Percentiles rank a stretch among this genome's conserved stretches.
Conservation (phyloP, 163 green algal species). For the Scenedesmus sp. region DNA sequence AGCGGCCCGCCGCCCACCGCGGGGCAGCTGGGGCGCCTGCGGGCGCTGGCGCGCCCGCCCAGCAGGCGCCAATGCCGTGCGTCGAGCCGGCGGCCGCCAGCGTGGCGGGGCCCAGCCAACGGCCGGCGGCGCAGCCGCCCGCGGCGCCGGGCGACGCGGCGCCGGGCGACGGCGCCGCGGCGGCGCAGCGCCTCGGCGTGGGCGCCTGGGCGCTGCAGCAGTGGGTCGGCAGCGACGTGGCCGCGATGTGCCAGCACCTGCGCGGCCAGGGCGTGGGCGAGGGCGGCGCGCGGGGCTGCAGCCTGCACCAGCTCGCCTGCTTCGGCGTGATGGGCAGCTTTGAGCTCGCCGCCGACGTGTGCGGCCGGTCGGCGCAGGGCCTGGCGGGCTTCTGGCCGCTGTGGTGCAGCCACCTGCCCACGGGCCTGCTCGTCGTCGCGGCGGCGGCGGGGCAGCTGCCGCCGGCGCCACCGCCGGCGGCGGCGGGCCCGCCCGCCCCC, state of each 20-base stretch:
- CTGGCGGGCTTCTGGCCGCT: slow-evolving; percentile 13
- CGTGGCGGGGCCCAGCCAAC: too few relatives aligned
- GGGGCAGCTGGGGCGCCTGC: background rate
- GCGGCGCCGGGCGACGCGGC: background rate
- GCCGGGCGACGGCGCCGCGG: background rate
- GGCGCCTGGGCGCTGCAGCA: slow-evolving; percentile 14
- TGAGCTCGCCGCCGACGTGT: slow-evolving; percentile 18
- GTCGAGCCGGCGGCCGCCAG: too few relatives aligned
- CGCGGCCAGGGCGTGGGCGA: background rate
- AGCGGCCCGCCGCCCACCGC: too few relatives aligned
- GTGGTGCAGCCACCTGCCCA: slow-evolving; percentile 27
- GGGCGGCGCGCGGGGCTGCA: background rate
- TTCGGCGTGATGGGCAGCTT: slow-evolving; percentile 38
- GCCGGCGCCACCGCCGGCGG: background rate
- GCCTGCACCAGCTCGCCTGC: slow-evolving; percentile 12
- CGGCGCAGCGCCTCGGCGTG: slow-evolving; percentile 1
- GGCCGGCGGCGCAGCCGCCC: too few relatives aligned
- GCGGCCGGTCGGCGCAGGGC: too few relatives aligned
- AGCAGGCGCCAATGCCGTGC: too few relatives aligned
- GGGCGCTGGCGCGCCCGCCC: background rate
- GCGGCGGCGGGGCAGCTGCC: slow-evolving; percentile 32
- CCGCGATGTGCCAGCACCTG: slow-evolving; percentile 20
- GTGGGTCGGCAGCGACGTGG: slow-evolving; percentile 33
- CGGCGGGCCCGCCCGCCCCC: too few relatives aligned
- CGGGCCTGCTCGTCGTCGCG: slow-evolving; percentile 23